A percentile compares a stretch with the other conserved stretches of the same genome.
Evolutionary conservation across 208 protist species (phyloP).

Genomic region (Blechomonas ayalai): DNA sequence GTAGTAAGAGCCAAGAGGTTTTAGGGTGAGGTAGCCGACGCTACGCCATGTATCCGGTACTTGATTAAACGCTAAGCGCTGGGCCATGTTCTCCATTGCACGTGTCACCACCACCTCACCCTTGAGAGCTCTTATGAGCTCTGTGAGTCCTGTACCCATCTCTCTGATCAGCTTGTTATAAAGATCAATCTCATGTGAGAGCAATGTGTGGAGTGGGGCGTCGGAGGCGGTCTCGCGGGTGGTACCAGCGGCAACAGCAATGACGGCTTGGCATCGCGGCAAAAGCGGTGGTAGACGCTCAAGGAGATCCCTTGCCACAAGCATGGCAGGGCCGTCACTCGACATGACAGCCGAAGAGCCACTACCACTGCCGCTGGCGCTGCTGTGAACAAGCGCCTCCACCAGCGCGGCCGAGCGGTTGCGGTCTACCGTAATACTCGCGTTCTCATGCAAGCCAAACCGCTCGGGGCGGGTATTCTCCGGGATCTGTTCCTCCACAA

Average conservation of each 20-base stretch:
- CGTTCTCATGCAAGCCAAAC: slow-evolving; percentile 94
- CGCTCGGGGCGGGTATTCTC: slow-evolving; percentile 69
- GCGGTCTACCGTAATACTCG: slow-evolving; percentile 84
- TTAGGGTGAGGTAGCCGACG: slow-evolving; percentile 90
- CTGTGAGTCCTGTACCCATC: slow-evolving; percentile 36
- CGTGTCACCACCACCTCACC: slow-evolving; percentile 86
- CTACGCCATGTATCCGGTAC: slow-evolving; percentile 90
- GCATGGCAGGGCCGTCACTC: slow-evolving; percentile 35
- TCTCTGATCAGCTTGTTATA: slow-evolving; percentile 73
- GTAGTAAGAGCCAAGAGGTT: slow-evolving; percentile 92
- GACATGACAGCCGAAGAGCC: slow-evolving; percentile 25
- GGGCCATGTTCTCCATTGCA: slow-evolving; percentile 67
- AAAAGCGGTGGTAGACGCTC: slow-evolving; percentile 50
- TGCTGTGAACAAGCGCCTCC: slow-evolving; percentile 37
- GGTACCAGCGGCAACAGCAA: slow-evolving; percentile 15
- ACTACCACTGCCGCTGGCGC: slow-evolving; percentile 19
- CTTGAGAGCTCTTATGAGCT: slow-evolving; percentile 75
- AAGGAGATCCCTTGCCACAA: slow-evolving; percentile 35
- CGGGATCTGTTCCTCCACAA: slow-evolving; percentile 58
- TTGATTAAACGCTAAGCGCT: slow-evolving; percentile 67
- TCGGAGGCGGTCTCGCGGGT: slow-evolving; percentile 36
- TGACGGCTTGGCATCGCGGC: slow-evolving; percentile 29
- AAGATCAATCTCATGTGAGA: slow-evolving; percentile 83
- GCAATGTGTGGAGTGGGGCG: slow-evolving; percentile 75
- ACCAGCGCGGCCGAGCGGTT: slow-evolving; percentile 38